phyloP scores from a whole-genome alignment of 192 early-diverging fungal genomes.

The Podila horticola region DNA sequence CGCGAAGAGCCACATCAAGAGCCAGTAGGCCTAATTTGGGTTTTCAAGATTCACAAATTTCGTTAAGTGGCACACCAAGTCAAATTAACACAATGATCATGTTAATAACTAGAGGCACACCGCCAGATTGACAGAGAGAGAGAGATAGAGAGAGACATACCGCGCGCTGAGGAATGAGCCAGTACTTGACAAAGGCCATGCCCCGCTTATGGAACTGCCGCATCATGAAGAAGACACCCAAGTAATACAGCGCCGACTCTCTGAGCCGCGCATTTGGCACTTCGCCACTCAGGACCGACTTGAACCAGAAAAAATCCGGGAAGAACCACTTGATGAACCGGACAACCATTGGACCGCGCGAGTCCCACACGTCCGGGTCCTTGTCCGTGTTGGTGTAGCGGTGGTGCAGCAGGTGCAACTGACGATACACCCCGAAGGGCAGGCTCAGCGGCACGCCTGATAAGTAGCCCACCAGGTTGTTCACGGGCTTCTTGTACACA shows the following conservation, averaged over 20 bases:
- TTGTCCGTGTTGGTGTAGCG: slow-evolving; percentile 35
- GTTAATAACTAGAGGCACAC: no score
- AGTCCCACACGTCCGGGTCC: slow-evolving; percentile 40
- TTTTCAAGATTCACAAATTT: background rate
- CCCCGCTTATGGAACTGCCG: slow-evolving; percentile 17
- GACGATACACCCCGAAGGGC: slow-evolving; percentile 24
- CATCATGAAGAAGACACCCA: slow-evolving; percentile 8
- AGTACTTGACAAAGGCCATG: slow-evolving; percentile 36
- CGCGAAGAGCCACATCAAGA: slow-evolving; percentile 40
- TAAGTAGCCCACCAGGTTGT: slow-evolving; percentile 32
- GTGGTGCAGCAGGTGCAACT: slow-evolving; percentile 40
- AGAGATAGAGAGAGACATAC: slow-evolving; percentile 8
- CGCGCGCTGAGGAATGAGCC: slow-evolving; percentile 37
- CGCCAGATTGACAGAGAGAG: background rate
- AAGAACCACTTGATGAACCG: slow-evolving; percentile 44
- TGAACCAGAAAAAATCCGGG: slow-evolving; percentile 35
- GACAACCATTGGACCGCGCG: slow-evolving; percentile 24
- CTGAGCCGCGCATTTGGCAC: slow-evolving; percentile 8
- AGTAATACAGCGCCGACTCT: slow-evolving; percentile 15
- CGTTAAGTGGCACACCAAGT: background rate
- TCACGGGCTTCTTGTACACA: slow-evolving; percentile 23
- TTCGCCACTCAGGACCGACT: background rate
- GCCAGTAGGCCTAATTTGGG: slow-evolving; percentile 29
- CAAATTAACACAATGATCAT: background rate
- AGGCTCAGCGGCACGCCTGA: slow-evolving; percentile 21